Evolutionary conservation across 441 rosid genomes (phyloP).

Genomic region (Populus hybrid): DNA sequence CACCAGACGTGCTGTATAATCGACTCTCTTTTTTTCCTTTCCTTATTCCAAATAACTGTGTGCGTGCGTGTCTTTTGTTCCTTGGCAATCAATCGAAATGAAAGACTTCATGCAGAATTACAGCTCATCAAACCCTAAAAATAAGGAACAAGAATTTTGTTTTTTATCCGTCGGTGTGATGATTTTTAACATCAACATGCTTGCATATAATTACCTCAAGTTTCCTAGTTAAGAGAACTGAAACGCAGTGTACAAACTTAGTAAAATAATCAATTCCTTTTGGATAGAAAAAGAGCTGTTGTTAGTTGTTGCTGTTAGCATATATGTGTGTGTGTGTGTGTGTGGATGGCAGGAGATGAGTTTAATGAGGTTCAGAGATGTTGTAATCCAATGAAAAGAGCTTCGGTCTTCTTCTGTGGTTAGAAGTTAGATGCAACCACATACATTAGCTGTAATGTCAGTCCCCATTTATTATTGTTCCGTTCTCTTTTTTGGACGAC

Average conservation of each 20-base stretch:
- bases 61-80: too few relatives aligned
- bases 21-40: neutral
- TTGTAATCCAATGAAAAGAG: neutral
- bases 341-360: neutral
- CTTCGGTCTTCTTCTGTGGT: neutral
- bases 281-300: neutral
- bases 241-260: neutral
- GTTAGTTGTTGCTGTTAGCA: slow-evolving; percentile 1
- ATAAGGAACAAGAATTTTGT: neutral
- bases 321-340: too few relatives aligned
- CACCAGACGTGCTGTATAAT: neutral
- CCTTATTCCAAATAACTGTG: neutral
- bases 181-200: neutral
- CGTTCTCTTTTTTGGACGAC: slow-evolving; percentile 4
- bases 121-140: neutral
- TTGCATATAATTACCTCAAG: neutral
- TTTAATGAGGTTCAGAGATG: neutral
- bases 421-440: slow-evolving; percentile 8
- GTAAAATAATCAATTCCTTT: neutral
- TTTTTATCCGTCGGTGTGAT: neutral
- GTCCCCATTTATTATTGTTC: slow-evolving; percentile 25
- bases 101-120: neutral
- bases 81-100: neutral
- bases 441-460: slow-evolving; percentile 40
- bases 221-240: neutral